phyloP scores from a whole-genome alignment of 106 monocot genomes.

The Narthecium ossifragum region DNA sequence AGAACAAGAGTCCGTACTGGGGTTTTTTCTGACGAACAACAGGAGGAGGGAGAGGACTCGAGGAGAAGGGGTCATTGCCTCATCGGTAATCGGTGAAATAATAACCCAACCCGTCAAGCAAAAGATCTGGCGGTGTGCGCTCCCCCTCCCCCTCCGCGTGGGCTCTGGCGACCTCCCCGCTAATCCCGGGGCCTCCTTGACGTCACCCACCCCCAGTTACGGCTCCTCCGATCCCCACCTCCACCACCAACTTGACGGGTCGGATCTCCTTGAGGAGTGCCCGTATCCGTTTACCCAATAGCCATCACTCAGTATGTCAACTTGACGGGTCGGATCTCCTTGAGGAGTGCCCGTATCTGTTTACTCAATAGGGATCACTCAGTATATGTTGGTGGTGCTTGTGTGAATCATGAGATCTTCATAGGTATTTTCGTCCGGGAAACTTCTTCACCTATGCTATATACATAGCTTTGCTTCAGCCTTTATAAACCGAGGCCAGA shows the following conservation, averaged over 20 bases:
- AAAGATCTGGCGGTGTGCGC: conserved; percentile 12
- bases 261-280: not conserved
- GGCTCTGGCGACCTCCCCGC: conserved; percentile 6
- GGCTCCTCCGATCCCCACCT: not conserved
- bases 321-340: not conserved
- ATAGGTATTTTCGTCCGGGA: no score
- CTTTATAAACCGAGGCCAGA: conserved; percentile 4
- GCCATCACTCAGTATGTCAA: not conserved
- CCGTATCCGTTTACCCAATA: not conserved
- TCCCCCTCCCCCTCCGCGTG: not conserved
- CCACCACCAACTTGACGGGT: not conserved
- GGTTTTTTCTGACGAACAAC: no score
- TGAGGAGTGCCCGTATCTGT: not conserved
- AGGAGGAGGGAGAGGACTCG: not conserved
- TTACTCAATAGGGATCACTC: not conserved
- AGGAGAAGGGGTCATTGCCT: not conserved
- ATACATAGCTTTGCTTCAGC: not conserved
- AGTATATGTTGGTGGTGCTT: no score
- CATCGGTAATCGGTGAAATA: conserved; percentile 9
- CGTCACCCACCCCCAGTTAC: conserved; percentile 8
- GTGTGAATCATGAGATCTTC: no score
- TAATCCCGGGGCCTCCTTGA: conserved; percentile 17
- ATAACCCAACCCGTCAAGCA: conserved; percentile 19
- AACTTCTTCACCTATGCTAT: no score
- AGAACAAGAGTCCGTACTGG: no score